Conservation (phyloP, 2,329 filamentous ascomycete species). For the Trichoderma asperellum region DNA sequence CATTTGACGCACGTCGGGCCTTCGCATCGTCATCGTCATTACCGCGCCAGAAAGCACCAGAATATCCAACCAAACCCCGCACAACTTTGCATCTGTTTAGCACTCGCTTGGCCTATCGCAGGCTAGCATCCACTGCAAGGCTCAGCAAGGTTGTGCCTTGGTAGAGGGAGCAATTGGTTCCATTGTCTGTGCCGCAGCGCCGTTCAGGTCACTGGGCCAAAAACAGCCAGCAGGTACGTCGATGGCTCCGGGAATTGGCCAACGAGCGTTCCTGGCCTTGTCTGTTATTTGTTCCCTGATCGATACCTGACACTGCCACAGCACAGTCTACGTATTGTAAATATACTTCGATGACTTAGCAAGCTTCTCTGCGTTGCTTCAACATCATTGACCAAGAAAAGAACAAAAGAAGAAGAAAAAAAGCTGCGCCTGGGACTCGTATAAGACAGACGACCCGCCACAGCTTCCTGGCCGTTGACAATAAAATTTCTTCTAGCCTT, state of each 20-base stretch:
- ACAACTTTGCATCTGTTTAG: neutral
- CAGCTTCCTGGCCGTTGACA: neutral
- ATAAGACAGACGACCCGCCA: neutral
- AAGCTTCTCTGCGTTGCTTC: neutral
- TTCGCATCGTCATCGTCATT: conserved; percentile 17
- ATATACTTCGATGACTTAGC: neutral
- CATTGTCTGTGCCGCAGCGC: neutral
- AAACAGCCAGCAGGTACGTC: conserved; percentile 12
- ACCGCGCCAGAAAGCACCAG: neutral
- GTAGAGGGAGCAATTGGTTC: neutral
- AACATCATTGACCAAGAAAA: neutral
- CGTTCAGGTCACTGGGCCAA: conserved; percentile 11
- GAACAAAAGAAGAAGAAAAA: neutral
- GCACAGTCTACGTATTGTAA: neutral
- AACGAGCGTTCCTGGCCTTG: conserved; percentile 3
- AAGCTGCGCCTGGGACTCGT: neutral
- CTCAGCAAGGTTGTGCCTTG: neutral
- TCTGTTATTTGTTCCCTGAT: neutral
- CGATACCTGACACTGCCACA: conserved; percentile 15
- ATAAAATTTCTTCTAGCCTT: neutral
- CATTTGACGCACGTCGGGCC: conserved; percentile 20
- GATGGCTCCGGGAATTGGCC: neutral
- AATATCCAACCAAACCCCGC: conserved; percentile 13
- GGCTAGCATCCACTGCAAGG: conserved; percentile 3
- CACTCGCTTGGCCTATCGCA: neutral